Conservation (phyloP, 2,329 filamentous ascomycete species). For the Elsinoe australis region DNA sequence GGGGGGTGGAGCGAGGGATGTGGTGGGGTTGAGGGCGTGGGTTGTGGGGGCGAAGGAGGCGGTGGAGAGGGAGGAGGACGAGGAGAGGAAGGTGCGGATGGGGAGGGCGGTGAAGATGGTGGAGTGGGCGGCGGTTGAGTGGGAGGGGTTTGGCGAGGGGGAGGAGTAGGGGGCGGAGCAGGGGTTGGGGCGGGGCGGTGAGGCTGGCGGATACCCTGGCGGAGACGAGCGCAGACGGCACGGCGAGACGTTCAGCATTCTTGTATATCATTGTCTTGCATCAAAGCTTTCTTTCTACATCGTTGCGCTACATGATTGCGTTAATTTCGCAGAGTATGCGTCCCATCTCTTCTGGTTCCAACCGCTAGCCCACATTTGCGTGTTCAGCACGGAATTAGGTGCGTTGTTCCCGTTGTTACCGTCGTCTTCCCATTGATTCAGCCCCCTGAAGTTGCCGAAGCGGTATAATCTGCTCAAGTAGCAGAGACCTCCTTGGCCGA, state of each 20-base stretch:
- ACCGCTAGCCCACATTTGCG: constrained; percentile 10
- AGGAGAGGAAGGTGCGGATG: neutral
- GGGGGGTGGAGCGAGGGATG: neutral
- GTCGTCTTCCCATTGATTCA: constrained; percentile 22
- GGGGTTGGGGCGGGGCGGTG: neutral
- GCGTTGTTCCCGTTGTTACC: constrained; percentile 10
- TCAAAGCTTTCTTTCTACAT: constrained; percentile 1
- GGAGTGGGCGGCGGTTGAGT: constrained; percentile 8
- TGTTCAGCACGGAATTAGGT: constrained; percentile 2
- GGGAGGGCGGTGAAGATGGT: constrained; percentile 6
- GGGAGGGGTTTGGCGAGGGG: neutral
- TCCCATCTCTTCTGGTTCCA: constrained; percentile 15
- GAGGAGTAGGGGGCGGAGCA: neutral
- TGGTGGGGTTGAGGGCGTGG: neutral
- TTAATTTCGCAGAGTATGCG: constrained; percentile 1
- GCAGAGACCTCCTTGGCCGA: constrained; percentile 19
- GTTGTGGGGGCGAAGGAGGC: neutral
- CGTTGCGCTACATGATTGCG: constrained; percentile 8
- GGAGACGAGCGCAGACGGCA: no score
- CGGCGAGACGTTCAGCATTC: no score
- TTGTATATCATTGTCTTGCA: no score
- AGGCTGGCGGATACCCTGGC: neutral
- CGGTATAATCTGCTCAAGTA: constrained; percentile 23
- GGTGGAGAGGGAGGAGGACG: neutral
- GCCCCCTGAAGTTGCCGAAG: constrained; percentile 18